These are phyloP conservation scores for Chiua sp. DNA, from an alignment of 1,284 basidiomycete genomes.

Conservation along the genomic window DNA sequence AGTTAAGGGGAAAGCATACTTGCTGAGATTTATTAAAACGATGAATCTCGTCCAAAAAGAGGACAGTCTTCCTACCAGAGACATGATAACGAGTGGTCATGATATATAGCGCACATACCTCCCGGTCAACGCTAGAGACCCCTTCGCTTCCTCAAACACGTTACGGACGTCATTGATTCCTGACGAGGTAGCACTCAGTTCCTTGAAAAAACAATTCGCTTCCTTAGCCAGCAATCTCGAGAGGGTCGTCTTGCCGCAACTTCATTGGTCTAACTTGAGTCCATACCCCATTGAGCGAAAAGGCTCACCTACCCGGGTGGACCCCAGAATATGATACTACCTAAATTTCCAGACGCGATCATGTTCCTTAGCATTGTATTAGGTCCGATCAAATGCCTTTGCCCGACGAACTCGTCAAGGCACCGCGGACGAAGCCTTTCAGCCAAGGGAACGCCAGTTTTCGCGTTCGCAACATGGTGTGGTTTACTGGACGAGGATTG, in stretches of 20 bases:
- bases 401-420: conserved; percentile 73
- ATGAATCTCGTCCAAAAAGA: conserved; percentile 91
- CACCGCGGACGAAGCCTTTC: conserved; percentile 66
- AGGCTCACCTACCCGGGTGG: conserved; percentile 63
- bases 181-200: conserved; percentile 77
- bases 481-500: conserved; percentile 23
- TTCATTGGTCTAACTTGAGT: conserved; percentile 23
- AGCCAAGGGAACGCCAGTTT: conserved; percentile 59
- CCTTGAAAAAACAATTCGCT: conserved; percentile 69
- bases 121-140: conserved; percentile 70
- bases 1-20: conserved; percentile 41
- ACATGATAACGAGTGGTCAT: conserved; percentile 6
- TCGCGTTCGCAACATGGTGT: conserved; percentile 30
- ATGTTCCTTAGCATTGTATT: conserved; percentile 59
- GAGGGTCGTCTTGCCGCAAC: conserved; percentile 83
- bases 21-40: conserved; percentile 88
- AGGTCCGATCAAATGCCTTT: conserved; percentile 61
- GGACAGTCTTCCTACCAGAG: conserved; percentile 59
- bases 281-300: background rate
- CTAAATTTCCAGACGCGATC: conserved; percentile 52
- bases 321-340: conserved; percentile 77
- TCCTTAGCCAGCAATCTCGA: conserved; percentile 71
- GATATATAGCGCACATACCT: conserved; percentile 41
- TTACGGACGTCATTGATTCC: conserved; percentile 82
- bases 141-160: conserved; percentile 84